Base-by-base conservation (phyloP, 169 alveolate genomes). In the Plasmodium falciparum region DNA sequence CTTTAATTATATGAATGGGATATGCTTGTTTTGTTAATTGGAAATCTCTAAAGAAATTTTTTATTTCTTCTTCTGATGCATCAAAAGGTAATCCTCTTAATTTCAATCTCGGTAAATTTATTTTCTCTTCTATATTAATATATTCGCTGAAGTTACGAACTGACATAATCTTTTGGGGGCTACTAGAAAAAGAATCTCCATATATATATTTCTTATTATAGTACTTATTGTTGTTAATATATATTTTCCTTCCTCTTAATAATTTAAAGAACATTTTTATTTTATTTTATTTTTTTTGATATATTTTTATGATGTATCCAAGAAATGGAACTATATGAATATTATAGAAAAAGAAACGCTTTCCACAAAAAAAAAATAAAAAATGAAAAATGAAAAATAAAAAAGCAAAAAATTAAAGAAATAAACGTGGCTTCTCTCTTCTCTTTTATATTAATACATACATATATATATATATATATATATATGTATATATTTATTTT, bases 61-160 rank as follows among this genome's bases (percentile, higher is more conserved):
- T 80, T 80, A 80, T 80, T 80, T 80, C 90, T 17, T 80, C 90
- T 80, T 59, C 83, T 1, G 83, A 17, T 12, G 58, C 90, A 61
- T 80, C 80, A 71, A 80, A 80, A 12, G 90, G 90, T 56, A 80
- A 59, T 17, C 90, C 90, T 80, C 90, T 66, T 26, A 80, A 26
- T 20, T 80, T 80, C 49, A 80, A 58, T 59, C 90, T 65, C 3
- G 90, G 90, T 43, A 80, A 59, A 61, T 80, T 80, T 62, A 75
- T 63, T 75, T 75, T 75, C 65, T 75, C 75, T 33, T 75, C 54
- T 69, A 62, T 69, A 62, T 75, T 20, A 33, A 33, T 29, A 26
- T 75, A 75, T 62, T 75, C 88, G 20, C 74, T 75, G 56, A 74
- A 74, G 20, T 65, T 26, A 24, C 65, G 80, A 43, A 8, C 13